A percentile compares a stretch with the other conserved stretches of the same genome.
Evolutionary conservation across 257 asterid genomes (phyloP).

Genomic region (Mitragyna speciosa): DNA sequence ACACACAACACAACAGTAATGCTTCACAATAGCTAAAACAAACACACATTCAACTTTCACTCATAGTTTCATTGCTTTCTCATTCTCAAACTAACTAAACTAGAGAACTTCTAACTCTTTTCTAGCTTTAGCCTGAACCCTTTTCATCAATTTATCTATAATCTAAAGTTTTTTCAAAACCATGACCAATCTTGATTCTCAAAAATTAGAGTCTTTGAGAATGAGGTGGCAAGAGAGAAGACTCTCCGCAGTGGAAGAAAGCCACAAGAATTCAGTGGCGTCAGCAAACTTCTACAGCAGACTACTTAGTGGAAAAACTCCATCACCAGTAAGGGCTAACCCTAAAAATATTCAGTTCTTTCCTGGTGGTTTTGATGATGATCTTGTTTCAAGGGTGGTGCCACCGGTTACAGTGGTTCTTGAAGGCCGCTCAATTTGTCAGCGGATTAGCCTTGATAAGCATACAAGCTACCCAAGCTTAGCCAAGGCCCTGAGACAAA

Average conservation of each 20-base stretch:
- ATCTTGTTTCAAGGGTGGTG: slow-evolving; percentile 47
- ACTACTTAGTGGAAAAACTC: neutral
- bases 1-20: neutral
- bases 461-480: slow-evolving; percentile 59
- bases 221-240: slow-evolving; percentile 45
- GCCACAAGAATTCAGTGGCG: slow-evolving; percentile 14
- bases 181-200: slow-evolving; percentile 54
- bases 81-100: neutral
- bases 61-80: neutral
- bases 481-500: slow-evolving; percentile 60
- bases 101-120: neutral
- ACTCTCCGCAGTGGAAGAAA: slow-evolving; percentile 12
- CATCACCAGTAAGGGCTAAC: neutral
- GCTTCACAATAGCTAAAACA: neutral
- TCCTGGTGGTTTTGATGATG: slow-evolving; percentile 43
- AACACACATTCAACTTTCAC: slow-evolving; percentile 6
- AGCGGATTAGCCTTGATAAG: slow-evolving; percentile 69
- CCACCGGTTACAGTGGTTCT: slow-evolving; percentile 80
- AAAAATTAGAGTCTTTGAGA: slow-evolving; percentile 38
- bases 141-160: neutral
- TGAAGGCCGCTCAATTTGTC: slow-evolving; percentile 83
- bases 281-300: slow-evolving; percentile 16
- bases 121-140: slow-evolving; percentile 7
- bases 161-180: neutral
- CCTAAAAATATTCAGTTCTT: slow-evolving; percentile 15